These are phyloP conservation scores for Rhodosporidiobolus sp. DNA, from an alignment of 768 basidiomycete species.

Conservation along the genomic window DNA sequence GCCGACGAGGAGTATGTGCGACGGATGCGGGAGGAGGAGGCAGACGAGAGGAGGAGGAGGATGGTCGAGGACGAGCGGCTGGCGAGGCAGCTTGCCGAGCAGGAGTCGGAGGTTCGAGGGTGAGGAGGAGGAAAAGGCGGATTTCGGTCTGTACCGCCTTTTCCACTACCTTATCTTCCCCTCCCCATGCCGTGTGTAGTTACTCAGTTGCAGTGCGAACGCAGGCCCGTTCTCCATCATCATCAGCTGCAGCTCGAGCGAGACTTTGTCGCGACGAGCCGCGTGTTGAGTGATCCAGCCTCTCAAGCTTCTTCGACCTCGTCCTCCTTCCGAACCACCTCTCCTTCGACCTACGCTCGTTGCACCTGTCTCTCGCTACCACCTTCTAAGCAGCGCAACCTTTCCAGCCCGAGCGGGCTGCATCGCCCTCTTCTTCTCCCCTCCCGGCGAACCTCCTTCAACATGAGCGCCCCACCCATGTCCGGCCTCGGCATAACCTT, in stretches of 20 bases:
- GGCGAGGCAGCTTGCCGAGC: slow-evolving; percentile 22
- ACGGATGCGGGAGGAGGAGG: slow-evolving; percentile 15
- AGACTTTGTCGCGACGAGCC: no score
- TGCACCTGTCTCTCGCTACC: no score
- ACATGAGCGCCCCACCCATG: slow-evolving; percentile 10
- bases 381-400: no score
- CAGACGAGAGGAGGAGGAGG: slow-evolving; percentile 1
- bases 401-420: no score
- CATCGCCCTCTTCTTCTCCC: no score
- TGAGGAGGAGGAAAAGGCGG: not conserved
- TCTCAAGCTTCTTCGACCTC: not conserved
- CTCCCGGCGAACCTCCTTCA: not conserved
- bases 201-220: no score
- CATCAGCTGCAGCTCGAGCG: no score
- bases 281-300: not conserved
- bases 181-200: no score
- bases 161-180: no score
- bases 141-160: not conserved
- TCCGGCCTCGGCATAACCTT: slow-evolving; percentile 36
- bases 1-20: slow-evolving; percentile 15
- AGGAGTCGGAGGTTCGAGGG: not conserved
- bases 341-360: no score
- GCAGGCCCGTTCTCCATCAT: no score
- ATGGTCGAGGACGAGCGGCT: slow-evolving; percentile 21
- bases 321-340: not conserved